phyloP scores from a whole-genome alignment of 2,329 filamentous ascomycete genomes.

The Huntiella bhutanensis region DNA sequence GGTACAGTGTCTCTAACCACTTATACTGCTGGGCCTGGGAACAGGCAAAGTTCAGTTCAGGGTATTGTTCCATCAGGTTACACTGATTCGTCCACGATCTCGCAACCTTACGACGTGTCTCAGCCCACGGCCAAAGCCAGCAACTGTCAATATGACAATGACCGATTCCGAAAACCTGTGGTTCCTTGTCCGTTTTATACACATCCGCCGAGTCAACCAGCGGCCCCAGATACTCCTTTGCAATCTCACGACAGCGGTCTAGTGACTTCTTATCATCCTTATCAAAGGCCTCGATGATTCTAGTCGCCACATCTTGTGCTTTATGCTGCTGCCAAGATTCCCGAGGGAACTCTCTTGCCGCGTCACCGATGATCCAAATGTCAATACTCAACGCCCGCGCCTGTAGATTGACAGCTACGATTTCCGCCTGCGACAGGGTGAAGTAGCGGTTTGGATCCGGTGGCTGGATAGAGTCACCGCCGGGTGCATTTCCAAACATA shows the following conservation, averaged over 20 bases:
- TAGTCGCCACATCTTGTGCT: conserved; percentile 64
- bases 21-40: conserved; percentile 97
- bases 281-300: conserved; percentile 81
- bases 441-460: conserved; percentile 74
- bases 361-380: conserved; percentile 91
- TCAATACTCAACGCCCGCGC: conserved; percentile 74
- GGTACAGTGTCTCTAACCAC: conserved; percentile 84
- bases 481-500: conserved; percentile 88
- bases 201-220: conserved; percentile 68
- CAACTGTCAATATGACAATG: conserved; percentile 97
- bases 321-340: conserved; percentile 81
- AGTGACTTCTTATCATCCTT: conserved; percentile 63
- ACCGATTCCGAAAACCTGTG: conserved; percentile 73
- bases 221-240: conserved; percentile 62
- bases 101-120: conserved; percentile 91
- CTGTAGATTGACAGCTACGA: conserved; percentile 73
- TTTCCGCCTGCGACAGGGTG: conserved; percentile 56
- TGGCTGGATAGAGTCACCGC: conserved; percentile 73
- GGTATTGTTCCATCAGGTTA: conserved; percentile 84
- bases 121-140: conserved; percentile 96
- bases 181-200: conserved; percentile 55
- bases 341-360: conserved; percentile 72
- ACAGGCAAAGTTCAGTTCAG: conserved; percentile 78
- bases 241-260: conserved; percentile 61
- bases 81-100: conserved; percentile 96